Percentiles rank a stretch among this genome's conserved stretches.
Evolutionary conservation across 306 rosid genomes (phyloP).

Genomic region (Quercus berberidifolia): DNA sequence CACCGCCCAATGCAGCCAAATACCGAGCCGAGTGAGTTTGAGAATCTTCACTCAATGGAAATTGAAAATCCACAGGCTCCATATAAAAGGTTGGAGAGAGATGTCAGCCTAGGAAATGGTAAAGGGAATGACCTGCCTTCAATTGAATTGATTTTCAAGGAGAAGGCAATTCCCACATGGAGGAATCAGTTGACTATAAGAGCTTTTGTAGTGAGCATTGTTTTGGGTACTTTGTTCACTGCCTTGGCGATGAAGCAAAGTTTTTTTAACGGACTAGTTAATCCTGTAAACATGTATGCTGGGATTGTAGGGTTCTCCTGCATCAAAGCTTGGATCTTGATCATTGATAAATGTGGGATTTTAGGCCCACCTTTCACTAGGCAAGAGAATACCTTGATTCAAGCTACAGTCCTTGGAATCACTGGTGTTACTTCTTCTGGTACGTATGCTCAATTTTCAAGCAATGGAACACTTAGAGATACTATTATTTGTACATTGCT

Average conservation of each 20-base stretch:
- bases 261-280: background rate
- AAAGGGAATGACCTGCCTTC: background rate
- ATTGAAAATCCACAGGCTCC: background rate
- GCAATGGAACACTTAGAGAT: too few relatives aligned
- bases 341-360: background rate
- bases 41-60: too few relatives aligned
- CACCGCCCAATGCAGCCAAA: background rate
- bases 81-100: background rate
- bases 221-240: background rate
- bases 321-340: background rate
- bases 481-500: too few relatives aligned
- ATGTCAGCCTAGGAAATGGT: background rate
- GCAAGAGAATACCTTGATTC: background rate
- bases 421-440: background rate
- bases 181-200: background rate
- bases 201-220: background rate
- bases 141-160: background rate
- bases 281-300: background rate
- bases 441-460: background rate
- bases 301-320: background rate
- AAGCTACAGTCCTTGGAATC: background rate
- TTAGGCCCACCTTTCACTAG: background rate
- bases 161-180: background rate
- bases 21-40: background rate
- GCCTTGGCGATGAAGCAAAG: background rate